Evolutionary conservation across 441 rosid species (phyloP).

Genomic region (Arabidopsis lyrata): DNA sequence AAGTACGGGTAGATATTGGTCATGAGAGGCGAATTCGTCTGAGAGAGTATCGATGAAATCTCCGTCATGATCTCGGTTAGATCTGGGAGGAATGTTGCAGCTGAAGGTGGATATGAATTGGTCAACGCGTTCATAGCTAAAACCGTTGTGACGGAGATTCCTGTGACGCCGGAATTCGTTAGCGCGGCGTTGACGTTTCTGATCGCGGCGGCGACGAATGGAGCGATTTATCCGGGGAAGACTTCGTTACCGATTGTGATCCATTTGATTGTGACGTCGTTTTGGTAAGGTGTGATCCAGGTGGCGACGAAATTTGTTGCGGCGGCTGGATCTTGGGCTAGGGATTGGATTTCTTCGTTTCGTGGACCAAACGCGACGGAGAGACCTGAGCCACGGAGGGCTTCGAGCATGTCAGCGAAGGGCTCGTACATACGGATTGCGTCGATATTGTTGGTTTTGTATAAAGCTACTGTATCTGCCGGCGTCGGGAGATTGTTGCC

Average conservation of each 20-base stretch:
- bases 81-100: constrained; percentile 22
- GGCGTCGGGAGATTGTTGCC: constrained; percentile 19
- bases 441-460: constrained; percentile 2
- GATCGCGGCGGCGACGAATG: constrained; percentile 36
- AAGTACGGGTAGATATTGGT: constrained; percentile 20
- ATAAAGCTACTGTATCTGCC: constrained; percentile 20
- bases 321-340: constrained; percentile 25
- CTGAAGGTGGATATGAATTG: constrained; percentile 47
- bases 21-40: constrained; percentile 35
- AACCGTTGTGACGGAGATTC: constrained; percentile 43
- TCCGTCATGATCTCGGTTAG: constrained; percentile 22
- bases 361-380: constrained; percentile 33
- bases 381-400: constrained; percentile 36
- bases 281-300: constrained; percentile 34
- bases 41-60: constrained; percentile 17
- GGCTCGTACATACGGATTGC: constrained; percentile 43
- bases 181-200: constrained; percentile 34
- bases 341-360: constrained; percentile 24
- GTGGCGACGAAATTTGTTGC: constrained; percentile 36
- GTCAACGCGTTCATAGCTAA: constrained; percentile 20
- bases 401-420: constrained; percentile 33
- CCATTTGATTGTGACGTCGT: constrained; percentile 29
- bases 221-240: constrained; percentile 26
- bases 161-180: neutral
- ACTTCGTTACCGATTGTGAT: constrained; percentile 46